A percentile compares a stretch with the other conserved stretches of the same genome.
phyloP scores from a whole-genome alignment of 78 protist species.

The Dictyostelium intermedium region DNA sequence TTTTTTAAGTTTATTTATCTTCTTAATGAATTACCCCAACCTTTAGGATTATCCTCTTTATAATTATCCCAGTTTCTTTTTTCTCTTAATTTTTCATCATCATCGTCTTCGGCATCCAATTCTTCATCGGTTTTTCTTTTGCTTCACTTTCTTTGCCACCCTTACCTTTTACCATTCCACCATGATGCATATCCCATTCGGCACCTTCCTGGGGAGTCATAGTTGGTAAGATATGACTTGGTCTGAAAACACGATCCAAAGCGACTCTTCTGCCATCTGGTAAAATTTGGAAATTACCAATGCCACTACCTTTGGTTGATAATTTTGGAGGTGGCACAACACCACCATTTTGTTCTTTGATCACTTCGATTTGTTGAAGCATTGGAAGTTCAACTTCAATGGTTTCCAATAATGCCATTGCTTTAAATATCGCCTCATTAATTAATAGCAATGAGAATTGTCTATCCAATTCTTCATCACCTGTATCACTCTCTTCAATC shows the following conservation, averaged over 20 bases:
- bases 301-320: constrained; percentile 20
- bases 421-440: constrained; percentile 9
- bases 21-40: constrained; percentile 49
- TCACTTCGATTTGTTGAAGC: constrained; percentile 23
- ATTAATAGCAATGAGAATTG: constrained; percentile 17
- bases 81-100: constrained; percentile 49
- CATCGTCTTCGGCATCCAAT: constrained; percentile 63
- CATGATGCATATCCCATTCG: constrained; percentile 49
- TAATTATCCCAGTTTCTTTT: constrained; percentile 76
- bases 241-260: constrained; percentile 63
- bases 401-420: constrained; percentile 9
- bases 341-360: constrained; percentile 52
- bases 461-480: constrained; percentile 75
- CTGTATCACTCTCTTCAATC: constrained; percentile 34
- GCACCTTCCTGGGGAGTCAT: constrained; percentile 69
- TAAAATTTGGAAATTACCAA: constrained; percentile 62
- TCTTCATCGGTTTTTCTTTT: constrained; percentile 17
- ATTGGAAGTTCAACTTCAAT: constrained; percentile 30
- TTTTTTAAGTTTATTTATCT: not conserved
- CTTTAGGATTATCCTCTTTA: constrained; percentile 77
- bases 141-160: constrained; percentile 27
- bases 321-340: constrained; percentile 7
- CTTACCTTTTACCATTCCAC: constrained; percentile 54
- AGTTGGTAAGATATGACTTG: constrained; percentile 72
- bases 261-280: constrained; percentile 53